These are phyloP conservation scores for Pelargonium nanum DNA, from an alignment of 345 rosid species.

Conservation along the genomic window DNA sequence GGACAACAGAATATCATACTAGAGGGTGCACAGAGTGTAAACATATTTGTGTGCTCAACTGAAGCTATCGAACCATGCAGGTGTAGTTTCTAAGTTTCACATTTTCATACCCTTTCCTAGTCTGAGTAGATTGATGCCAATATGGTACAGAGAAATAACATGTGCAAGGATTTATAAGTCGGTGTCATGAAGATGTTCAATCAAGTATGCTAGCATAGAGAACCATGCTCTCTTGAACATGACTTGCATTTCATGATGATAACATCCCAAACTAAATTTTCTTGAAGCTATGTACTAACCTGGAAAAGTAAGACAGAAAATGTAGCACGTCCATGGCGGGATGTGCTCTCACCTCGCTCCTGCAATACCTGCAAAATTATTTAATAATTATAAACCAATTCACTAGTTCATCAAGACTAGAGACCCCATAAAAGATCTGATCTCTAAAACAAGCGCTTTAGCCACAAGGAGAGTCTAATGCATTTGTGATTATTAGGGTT, in stretches of 20 bases:
- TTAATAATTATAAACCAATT: slow-evolving; percentile 10
- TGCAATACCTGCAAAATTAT: slow-evolving; percentile 68
- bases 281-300: slow-evolving; percentile 30
- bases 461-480: background rate
- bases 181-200: slow-evolving; percentile 6
- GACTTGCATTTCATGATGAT: slow-evolving; percentile 8
- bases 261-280: slow-evolving; percentile 1
- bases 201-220: slow-evolving; percentile 4
- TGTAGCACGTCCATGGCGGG: slow-evolving; percentile 98
- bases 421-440: too few species aligned
- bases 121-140: background rate
- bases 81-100: background rate
- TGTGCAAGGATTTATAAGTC: slow-evolving; percentile 5
- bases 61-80: background rate
- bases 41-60: background rate
- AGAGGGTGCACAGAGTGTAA: background rate
- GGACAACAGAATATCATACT: background rate
- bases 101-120: slow-evolving; percentile 7
- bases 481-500: background rate
- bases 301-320: slow-evolving; percentile 96
- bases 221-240: slow-evolving; percentile 13
- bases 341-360: slow-evolving; percentile 98
- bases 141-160: background rate
- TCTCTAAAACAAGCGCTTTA: background rate
- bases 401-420: slow-evolving; percentile 12